Conservation (phyloP, 2,329 filamentous ascomycete species). For the Zalaria obscura region DNA sequence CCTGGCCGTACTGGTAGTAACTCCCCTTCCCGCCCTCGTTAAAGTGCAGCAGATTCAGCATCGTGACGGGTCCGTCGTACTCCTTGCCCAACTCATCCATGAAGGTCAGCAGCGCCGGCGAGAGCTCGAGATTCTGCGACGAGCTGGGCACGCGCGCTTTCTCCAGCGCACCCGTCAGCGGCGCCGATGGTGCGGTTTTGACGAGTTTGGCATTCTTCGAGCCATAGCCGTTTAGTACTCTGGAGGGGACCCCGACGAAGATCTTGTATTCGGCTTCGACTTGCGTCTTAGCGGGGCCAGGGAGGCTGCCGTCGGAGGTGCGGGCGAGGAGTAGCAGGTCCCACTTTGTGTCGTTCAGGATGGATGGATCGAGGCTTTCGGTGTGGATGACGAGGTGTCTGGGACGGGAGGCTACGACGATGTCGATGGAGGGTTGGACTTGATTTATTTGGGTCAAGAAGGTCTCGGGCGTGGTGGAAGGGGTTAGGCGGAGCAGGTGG, state of each 20-base stretch:
- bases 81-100: conserved; percentile 24
- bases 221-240: conserved; percentile 23
- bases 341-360: conserved; percentile 30
- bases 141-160: conserved; percentile 18
- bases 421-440: conserved; percentile 16
- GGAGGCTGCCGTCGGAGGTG: conserved; percentile 9
- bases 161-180: conserved; percentile 19
- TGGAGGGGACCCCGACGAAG: conserved; percentile 29
- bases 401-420: conserved; percentile 28
- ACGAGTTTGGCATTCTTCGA: conserved; percentile 23
- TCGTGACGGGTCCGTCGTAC: conserved; percentile 35
- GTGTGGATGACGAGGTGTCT: conserved; percentile 38
- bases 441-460: conserved; percentile 26
- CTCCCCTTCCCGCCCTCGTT: conserved; percentile 31
- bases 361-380: conserved; percentile 23
- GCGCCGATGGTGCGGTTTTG: conserved; percentile 18
- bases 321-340: conserved; percentile 33
- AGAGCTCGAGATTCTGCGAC: conserved; percentile 41
- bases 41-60: conserved; percentile 51
- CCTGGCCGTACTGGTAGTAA: conserved; percentile 43
- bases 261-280: conserved; percentile 17
- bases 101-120: conserved; percentile 36
- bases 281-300: conserved; percentile 10
- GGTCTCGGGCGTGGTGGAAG: conserved; percentile 15
- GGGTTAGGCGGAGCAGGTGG: conserved; percentile 29